Conservation (phyloP, 345 rosid genomes). For the Mallotus nudiflorus region DNA sequence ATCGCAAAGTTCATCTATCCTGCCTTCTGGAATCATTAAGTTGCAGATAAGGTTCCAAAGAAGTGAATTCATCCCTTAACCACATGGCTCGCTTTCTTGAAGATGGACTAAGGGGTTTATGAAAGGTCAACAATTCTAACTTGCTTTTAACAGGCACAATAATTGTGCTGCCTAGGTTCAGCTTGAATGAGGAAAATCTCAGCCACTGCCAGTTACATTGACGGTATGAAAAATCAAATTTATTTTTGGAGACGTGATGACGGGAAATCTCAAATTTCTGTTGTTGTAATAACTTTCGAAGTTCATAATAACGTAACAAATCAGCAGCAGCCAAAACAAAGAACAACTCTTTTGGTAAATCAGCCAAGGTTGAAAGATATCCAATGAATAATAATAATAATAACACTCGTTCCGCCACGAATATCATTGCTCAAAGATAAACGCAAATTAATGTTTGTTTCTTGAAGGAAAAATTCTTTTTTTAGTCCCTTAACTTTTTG, state of each 20-base stretch:
- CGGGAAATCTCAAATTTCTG: background rate
- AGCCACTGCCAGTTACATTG: too few species aligned
- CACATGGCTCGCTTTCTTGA: background rate
- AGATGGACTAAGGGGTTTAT: background rate
- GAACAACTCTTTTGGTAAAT: background rate
- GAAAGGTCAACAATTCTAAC: background rate
- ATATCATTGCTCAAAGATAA: too few species aligned
- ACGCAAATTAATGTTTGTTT: too few species aligned
- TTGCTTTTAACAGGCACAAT: background rate
- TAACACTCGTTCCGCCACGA: too few species aligned
- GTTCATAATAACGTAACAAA: background rate
- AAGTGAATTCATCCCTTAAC: conserved; percentile 5
- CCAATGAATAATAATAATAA: background rate
- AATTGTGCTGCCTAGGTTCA: background rate
- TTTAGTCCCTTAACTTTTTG: too few species aligned
- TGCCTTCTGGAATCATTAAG: background rate
- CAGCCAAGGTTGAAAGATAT: background rate
- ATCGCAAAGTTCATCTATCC: background rate
- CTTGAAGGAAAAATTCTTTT: too few species aligned
- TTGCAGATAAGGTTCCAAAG: background rate
- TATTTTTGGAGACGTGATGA: too few species aligned
- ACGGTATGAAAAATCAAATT: too few species aligned
- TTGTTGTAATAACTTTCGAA: background rate
- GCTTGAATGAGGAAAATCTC: too few species aligned
- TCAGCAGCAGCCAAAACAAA: background rate